phyloP scores from a whole-genome alignment of 1,139 yeast species.

The Magnusiomyces suaveolens region DNA sequence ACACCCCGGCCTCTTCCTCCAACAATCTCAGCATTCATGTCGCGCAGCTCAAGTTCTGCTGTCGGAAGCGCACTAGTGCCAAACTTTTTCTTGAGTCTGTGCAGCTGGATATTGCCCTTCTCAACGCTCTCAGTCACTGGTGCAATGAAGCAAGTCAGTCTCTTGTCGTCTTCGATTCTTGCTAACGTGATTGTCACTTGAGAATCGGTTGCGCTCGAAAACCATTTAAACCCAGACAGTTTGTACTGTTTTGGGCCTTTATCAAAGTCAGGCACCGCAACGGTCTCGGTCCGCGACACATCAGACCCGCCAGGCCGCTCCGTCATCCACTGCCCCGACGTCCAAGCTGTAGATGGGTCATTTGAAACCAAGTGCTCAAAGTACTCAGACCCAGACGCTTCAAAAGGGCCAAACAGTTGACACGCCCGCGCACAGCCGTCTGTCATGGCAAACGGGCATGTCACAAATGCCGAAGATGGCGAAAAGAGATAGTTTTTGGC shows the following conservation, averaged over 20 bases:
- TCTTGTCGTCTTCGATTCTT: constrained; percentile 18
- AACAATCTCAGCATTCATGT: constrained; percentile 22
- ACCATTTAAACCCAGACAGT: constrained; percentile 29
- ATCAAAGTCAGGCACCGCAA: constrained; percentile 16
- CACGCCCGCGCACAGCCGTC: constrained; percentile 30
- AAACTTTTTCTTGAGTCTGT: constrained; percentile 27
- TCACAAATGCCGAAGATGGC: constrained; percentile 28
- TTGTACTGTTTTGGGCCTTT: constrained; percentile 16
- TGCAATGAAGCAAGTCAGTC: constrained; percentile 27
- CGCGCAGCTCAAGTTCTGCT: constrained; percentile 27
- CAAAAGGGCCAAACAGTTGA: constrained; percentile 19
- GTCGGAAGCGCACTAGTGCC: constrained; percentile 30
- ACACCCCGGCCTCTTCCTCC: constrained; percentile 27
- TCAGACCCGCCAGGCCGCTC: constrained; percentile 31
- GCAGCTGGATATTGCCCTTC: constrained; percentile 23
- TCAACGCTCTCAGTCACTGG: constrained; percentile 17
- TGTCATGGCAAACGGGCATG: constrained; percentile 31
- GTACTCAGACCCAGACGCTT: constrained; percentile 14
- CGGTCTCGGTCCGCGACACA: constrained; percentile 27
- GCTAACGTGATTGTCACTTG: constrained; percentile 27
- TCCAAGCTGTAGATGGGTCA: constrained; percentile 26
- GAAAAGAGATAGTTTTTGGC: constrained; percentile 24
- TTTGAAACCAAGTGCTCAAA: constrained; percentile 22
- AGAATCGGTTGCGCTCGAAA: constrained; percentile 30
- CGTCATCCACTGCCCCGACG: constrained; percentile 33